Base-by-base conservation (phyloP, 2,329 filamentous ascomycete species). In the Ophiocordyceps australis region DNA sequence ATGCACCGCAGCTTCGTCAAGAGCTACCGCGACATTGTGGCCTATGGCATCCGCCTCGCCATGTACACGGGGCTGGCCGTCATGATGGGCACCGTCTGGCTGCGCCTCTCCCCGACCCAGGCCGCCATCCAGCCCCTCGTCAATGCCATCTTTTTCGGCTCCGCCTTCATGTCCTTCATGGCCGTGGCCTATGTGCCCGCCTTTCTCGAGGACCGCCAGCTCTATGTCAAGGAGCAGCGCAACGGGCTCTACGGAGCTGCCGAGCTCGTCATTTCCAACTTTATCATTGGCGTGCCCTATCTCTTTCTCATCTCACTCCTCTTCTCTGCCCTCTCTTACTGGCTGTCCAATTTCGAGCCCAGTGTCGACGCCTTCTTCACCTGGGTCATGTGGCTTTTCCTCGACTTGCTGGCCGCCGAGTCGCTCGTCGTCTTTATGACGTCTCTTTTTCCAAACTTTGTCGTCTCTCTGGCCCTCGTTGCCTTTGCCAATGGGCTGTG, bases 41-140 rank as follows among this genome's bases (percentile, higher is more conserved):
- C 74, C 0, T 92, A 92, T 40, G 78, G 76, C 1, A 81, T 89
- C 36, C 69, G 82, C 4, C 59, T 89, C 22, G 74, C 65, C 21
- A 91, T 91, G 80, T 89, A 91, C 47, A 34, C 40, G 14, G 67
- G 69, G 1, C 59, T 91, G 11, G 80, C 80, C 2, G 67, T 89
- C 37, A 74, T 89, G 66, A 83, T 86, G 74, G 81, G 82, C 5
- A 91, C 82, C 0, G 77, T 91, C 9, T 92, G 79, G 74, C 54
- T 91, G 10, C 69, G 81, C 5, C 58, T 92, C 3, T 52, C 62
- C 4, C 60, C 74, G 0, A 54, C 60, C 0, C 81, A 91, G 43
- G 55, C 62, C 29, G 75, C 76, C 30, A 86, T 92, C 37, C 74
- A 81, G 38, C 71, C 80, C 0, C 78, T 80, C 39, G 81, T 73